These are phyloP conservation scores for Kluyveromyces marxianus DNA, from an alignment of 1,139 yeast species.

Conservation along the genomic window DNA sequence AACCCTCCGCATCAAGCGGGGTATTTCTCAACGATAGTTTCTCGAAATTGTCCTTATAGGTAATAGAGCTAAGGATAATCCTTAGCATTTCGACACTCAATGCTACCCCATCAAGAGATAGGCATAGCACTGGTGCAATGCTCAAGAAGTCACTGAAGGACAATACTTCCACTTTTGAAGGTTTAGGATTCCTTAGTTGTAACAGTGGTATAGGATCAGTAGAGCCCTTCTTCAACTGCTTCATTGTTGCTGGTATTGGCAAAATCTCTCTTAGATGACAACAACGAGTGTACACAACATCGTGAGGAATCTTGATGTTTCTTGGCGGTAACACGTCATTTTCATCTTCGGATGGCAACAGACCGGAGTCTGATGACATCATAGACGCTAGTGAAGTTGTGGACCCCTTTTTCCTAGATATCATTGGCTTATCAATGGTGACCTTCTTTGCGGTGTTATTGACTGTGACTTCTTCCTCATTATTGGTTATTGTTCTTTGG, in stretches of 20 bases:
- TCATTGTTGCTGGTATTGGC: conserved; percentile 86
- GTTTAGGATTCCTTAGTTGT: conserved; percentile 63
- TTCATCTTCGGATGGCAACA: conserved; percentile 24
- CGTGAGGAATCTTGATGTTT: conserved; percentile 38
- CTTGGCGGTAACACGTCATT: conserved; percentile 23
- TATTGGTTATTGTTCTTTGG: conserved; percentile 23
- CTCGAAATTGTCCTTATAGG: conserved; percentile 53
- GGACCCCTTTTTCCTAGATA: conserved; percentile 31
- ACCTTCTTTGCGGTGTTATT: conserved; percentile 37
- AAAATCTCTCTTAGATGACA: conserved; percentile 87
- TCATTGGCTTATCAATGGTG: conserved; percentile 46
- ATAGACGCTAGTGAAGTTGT: conserved; percentile 21
- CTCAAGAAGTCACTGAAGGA: conserved; percentile 71
- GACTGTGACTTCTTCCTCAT: conserved; percentile 39
- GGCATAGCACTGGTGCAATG: conserved; percentile 62
- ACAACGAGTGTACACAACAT: conserved; percentile 78
- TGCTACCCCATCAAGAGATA: conserved; percentile 63
- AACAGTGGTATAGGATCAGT: conserved; percentile 59
- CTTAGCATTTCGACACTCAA: conserved; percentile 59
- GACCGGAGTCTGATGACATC: conserved; percentile 15
- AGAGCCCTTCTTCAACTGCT: conserved; percentile 67
- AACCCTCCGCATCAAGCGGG: conserved; percentile 58
- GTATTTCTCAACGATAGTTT: conserved; percentile 67
- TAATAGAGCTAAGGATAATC: conserved; percentile 52
- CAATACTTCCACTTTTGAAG: conserved; percentile 65